Evolutionary conservation across 2,329 filamentous ascomycete genomes (phyloP), one percentile per base, ranked within the genome.

Genomic region (Trichoderma koningiopsis): DNA sequence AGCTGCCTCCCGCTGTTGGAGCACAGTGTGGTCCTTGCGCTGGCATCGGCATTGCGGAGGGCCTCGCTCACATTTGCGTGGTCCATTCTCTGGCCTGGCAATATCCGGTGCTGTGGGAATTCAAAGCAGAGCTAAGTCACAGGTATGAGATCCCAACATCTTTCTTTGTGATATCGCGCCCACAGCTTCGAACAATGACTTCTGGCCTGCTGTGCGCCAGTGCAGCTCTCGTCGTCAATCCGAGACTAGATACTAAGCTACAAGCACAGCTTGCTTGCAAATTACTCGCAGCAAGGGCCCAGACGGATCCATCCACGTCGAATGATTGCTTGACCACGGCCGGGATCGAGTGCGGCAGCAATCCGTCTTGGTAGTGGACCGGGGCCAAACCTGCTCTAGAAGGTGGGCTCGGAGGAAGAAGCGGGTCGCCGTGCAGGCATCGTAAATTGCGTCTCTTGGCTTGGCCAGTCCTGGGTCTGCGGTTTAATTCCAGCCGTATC

Each of bases 391-490:
- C 60, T 69, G 67, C 67, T 47, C 57, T 40, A 62, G 64, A 70
- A 68, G 63, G 68, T 70, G 68, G 68, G 56, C 56, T 69, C 35
- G 63, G 56, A 64, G 49, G 40, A 62, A 58, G 47, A 52, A 67
- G 68, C 68, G 68, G 68, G 64, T 70, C 68, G 31, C 35, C 40
- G n/a, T 69, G 59, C 67, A 69, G 67, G 53, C 49, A 59, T 61
- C 29, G 49, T 68, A 70, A 70, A 67, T 70, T 70, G 68, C 63
- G 56, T 70, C 68, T 33, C 68, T 70, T 68, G 62, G 62, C 62
- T 24, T 31, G 52, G 27, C 27, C 22, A 14, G 49, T 49, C 43
- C 43, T 53, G 49, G 47, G 29, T 13, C n/a, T 10, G 47, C 14
- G 33, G 49, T 14, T 37, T 22, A 29, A 14, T 49, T 52, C 33